A percentile compares a stretch with the other conserved stretches of the same genome.
These are phyloP conservation scores for Wickerhamomyces hampshirensis DNA, from an alignment of 805 yeast genomes.

Conservation along the genomic window DNA sequence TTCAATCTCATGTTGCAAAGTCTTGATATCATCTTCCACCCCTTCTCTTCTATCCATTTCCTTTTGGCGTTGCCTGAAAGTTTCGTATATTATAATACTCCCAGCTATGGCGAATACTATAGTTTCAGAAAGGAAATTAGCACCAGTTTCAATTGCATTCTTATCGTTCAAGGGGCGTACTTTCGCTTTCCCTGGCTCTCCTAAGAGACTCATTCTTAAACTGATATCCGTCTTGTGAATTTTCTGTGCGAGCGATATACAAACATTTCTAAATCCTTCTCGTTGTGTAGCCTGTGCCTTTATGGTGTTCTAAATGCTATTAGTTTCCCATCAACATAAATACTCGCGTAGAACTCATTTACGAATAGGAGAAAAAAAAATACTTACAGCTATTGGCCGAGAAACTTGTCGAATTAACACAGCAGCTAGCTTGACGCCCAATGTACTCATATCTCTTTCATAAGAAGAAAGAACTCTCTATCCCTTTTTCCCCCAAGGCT, in stretches of 20 bases:
- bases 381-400: conserved; percentile 58
- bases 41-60: conserved; percentile 56
- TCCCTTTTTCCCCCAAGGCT: too few relatives aligned
- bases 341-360: too few relatives aligned
- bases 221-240: conserved; percentile 62
- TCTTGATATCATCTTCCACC: conserved; percentile 66
- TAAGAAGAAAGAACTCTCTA: too few relatives aligned
- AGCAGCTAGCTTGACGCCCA: conserved; percentile 70
- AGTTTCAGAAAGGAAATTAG: conserved; percentile 69
- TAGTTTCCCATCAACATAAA: too few relatives aligned
- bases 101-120: conserved; percentile 83
- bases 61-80: conserved; percentile 61
- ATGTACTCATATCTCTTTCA: conserved; percentile 61
- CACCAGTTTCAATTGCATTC: conserved; percentile 79
- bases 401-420: conserved; percentile 70
- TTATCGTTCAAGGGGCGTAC: conserved; percentile 78
- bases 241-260: conserved; percentile 68
- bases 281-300: conserved; percentile 75
- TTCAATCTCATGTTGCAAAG: conserved; percentile 67
- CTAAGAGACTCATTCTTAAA: conserved; percentile 50
- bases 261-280: conserved; percentile 52
- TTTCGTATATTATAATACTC: conserved; percentile 64
- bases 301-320: conserved; percentile 43
- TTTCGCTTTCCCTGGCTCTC: conserved; percentile 31
- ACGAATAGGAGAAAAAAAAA: background rate